Conservation (phyloP, 78 protist species). For the Planoprotostelium fungivorum region DNA sequence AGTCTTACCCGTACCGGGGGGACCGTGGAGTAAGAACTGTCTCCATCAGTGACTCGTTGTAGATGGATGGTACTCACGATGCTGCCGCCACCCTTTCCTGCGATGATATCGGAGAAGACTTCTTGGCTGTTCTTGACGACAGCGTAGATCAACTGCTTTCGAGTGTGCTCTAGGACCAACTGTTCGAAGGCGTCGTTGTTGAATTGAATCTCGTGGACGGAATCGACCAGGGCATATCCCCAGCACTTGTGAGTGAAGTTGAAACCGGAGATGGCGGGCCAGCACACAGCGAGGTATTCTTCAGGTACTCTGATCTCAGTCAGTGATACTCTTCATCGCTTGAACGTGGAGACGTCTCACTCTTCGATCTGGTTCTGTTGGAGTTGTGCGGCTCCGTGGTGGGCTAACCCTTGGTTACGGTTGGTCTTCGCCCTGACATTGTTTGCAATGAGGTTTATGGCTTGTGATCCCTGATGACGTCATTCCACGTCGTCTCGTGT, state of each 20-base stretch:
- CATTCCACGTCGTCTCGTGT: background rate
- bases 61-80: background rate
- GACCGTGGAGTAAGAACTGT: conserved; percentile 6
- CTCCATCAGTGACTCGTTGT: background rate
- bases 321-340: background rate
- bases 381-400: no score
- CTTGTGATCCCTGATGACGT: background rate
- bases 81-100: conserved; percentile 35
- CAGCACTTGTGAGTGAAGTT: conserved; percentile 4
- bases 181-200: background rate
- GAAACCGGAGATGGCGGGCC: conserved; percentile 7
- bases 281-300: background rate
- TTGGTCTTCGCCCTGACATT: background rate
- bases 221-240: conserved; percentile 35
- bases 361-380: background rate
- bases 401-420: no score
- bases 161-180: background rate
- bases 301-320: background rate
- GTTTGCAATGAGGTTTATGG: background rate
- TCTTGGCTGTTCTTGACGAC: background rate
- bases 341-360: background rate
- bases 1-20: conserved; percentile 21
- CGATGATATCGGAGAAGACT: conserved; percentile 20
- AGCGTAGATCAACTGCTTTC: background rate
- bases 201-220: background rate